Base-by-base conservation (phyloP, 306 rosid genomes). In the Vigna nakashimae region DNA sequence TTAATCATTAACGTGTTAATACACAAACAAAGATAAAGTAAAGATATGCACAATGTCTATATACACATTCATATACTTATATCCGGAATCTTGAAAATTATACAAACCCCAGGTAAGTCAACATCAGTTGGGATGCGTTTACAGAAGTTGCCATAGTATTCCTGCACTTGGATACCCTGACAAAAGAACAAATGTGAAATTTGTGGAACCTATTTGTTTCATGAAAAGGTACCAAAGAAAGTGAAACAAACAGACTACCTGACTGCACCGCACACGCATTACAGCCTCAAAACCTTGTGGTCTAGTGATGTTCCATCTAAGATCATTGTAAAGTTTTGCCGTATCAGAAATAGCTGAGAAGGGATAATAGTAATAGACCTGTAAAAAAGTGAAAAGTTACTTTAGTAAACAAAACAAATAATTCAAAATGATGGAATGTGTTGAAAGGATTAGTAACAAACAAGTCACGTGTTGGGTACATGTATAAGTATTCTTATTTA, bases 221-320 rank as follows among this genome's bases (percentile, higher is more conserved):
- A 40, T 59, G 36, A 78, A 57, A 63, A 70, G 58, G 67, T 16
- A 49, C 60, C 53, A 77, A 70, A 75, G 75, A 69, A 62, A 56
- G 63, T 43, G 28, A 34, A 53, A 17, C 65, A 38, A 68, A 52
- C 13, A 84, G 38, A 66, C 64, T 84, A 92, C 99, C 99, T 95
- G 99, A 88, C 98, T 95, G 87, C 99, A 95, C 82, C 99, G 82
- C 73, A 95, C 97, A 78, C 99, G 97, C 99, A 95, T 95, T 53
- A 95, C 98, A 59, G 98, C 98, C 84, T 95, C 98, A 79, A 91
- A 91, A 73, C 99, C 99, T 87, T 95, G 99, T 60, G 99, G 98
- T 83, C 99, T 92, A 69, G 96, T 88, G 75, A 95, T 83, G 77
- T 92, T 95, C 99, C 99, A 95, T 88, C 98, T 89, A 76, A 95